Percentiles rank a stretch among this genome's conserved stretches.
phyloP scores from a whole-genome alignment of 2,329 filamentous ascomycete genomes.

The Cladobotryum protrusum region DNA sequence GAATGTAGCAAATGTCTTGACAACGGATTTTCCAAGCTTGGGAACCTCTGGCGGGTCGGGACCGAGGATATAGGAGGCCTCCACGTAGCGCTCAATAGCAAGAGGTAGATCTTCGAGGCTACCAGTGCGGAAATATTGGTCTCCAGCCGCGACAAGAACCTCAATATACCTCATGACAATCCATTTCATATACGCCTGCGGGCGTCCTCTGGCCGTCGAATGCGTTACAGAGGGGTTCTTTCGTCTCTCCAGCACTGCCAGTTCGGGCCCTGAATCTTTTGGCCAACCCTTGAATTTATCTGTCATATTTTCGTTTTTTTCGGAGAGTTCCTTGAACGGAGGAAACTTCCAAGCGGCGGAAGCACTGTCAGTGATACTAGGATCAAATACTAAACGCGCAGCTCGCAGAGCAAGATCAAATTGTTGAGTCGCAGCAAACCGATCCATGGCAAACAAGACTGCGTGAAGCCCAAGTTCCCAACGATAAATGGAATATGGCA shows the following conservation, averaged over 20 bases:
- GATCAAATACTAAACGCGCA: background rate
- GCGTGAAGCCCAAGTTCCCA: background rate
- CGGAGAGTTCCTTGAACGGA: background rate
- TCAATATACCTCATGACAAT: background rate
- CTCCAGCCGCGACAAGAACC: slow-evolving; percentile 8
- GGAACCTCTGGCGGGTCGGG: background rate
- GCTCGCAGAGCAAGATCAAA: background rate
- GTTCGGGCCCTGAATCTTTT: too few relatives aligned
- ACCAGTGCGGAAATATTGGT: background rate
- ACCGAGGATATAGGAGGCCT: background rate
- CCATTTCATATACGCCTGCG: background rate
- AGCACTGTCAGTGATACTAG: background rate
- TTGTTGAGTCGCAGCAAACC: background rate
- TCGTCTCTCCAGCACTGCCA: too few relatives aligned
- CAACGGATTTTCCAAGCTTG: background rate
- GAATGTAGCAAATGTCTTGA: too few relatives aligned
- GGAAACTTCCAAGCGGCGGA: background rate
- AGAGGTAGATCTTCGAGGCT: background rate
- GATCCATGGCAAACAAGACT: background rate
- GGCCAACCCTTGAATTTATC: too few relatives aligned
- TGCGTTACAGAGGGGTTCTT: background rate
- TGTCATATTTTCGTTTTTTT: too few relatives aligned
- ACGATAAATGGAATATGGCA: background rate
- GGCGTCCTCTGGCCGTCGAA: background rate
- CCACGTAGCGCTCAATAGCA: background rate